A percentile compares a stretch with the other conserved stretches of the same genome.
Conservation (phyloP, 1,139 yeast species). For the Debaryomyces subglobosus region DNA sequence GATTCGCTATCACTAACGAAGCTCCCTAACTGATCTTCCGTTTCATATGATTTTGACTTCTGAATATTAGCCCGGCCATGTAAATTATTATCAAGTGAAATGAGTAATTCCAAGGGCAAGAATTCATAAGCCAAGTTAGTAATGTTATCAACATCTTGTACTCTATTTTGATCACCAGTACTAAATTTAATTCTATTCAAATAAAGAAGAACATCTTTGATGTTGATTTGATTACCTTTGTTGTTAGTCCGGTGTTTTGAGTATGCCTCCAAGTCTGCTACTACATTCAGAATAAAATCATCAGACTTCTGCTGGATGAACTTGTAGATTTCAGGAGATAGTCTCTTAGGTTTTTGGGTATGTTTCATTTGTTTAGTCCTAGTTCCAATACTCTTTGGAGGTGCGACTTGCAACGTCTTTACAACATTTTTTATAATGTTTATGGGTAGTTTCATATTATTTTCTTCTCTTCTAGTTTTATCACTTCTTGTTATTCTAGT, state of each 20-base stretch:
- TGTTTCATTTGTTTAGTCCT: constrained; percentile 7
- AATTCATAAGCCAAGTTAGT: constrained; percentile 38
- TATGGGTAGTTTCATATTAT: constrained; percentile 9
- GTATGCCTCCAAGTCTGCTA: constrained; percentile 38
- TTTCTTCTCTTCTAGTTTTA: neutral
- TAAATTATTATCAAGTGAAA: constrained; percentile 38
- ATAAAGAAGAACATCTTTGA: constrained; percentile 40
- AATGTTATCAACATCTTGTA: constrained; percentile 25
- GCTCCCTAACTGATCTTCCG: neutral
- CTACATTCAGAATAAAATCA: constrained; percentile 35
- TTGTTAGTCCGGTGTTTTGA: constrained; percentile 35
- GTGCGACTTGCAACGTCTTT: constrained; percentile 10
- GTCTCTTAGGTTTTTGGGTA: constrained; percentile 8
- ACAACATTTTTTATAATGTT: constrained; percentile 13
- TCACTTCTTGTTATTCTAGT: neutral
- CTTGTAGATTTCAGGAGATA: constrained; percentile 12
- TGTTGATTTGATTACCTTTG: constrained; percentile 27
- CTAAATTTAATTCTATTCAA: constrained; percentile 37
- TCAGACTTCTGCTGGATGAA: constrained; percentile 26
- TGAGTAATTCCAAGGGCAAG: constrained; percentile 41
- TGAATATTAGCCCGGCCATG: constrained; percentile 10
- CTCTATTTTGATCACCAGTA: constrained; percentile 19
- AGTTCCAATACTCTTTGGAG: neutral
- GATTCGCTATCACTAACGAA: constrained; percentile 3
- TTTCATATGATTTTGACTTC: neutral